These are phyloP conservation scores for Cystobasidium onofrii DNA, from an alignment of 768 basidiomycete species.

Conservation along the genomic window DNA sequence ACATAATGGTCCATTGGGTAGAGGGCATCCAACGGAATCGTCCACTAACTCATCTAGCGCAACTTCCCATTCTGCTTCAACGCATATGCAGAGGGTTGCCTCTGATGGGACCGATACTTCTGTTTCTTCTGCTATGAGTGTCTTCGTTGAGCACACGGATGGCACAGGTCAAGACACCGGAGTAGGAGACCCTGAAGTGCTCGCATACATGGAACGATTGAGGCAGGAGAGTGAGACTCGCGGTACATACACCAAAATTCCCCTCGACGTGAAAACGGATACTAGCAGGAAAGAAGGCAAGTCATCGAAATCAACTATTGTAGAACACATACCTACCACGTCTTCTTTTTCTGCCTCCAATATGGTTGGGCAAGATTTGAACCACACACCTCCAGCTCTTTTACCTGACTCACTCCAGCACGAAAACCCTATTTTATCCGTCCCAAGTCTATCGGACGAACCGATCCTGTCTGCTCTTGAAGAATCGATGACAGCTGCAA, in stretches of 20 bases:
- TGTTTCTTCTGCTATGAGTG: background rate
- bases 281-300: background rate
- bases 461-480: background rate
- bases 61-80: background rate
- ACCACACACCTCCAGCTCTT: background rate
- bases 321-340: background rate
- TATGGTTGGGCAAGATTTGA: background rate
- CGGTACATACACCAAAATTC: background rate
- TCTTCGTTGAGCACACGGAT: constrained; percentile 15
- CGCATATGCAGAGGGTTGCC: background rate
- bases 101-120: background rate
- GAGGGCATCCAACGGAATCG: background rate
- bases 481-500: background rate
- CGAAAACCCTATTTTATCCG: background rate
- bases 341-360: background rate
- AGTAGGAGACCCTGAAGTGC: constrained; percentile 24
- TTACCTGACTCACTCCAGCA: background rate
- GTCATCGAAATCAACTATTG: background rate
- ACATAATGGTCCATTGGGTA: background rate
- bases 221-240: background rate
- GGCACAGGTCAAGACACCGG: background rate
- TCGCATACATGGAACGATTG: constrained; percentile 20
- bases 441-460: background rate
- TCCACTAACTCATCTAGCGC: background rate
- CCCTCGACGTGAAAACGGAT: background rate